These are phyloP conservation scores for Hyphodiscus hymeniophilus DNA, from an alignment of 495 filamentous ascomycete species.

Conservation along the genomic window DNA sequence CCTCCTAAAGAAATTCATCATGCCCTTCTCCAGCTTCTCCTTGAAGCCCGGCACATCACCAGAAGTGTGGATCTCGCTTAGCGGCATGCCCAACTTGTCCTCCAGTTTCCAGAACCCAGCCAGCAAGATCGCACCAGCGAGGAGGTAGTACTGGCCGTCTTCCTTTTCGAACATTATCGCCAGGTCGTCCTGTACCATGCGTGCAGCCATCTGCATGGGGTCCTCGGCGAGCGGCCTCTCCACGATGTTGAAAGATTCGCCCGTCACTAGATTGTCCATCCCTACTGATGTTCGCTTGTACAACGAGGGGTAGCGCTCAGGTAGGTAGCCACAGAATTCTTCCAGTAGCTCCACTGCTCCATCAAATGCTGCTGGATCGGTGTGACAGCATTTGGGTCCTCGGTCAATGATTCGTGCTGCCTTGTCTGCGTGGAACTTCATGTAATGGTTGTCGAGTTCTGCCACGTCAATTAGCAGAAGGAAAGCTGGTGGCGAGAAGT, in stretches of 20 bases:
- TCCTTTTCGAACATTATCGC: conserved; percentile 76
- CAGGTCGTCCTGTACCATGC: conserved; percentile 78
- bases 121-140: conserved; percentile 71
- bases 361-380: conserved; percentile 65
- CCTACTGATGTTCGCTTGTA: conserved; percentile 57
- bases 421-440: conserved; percentile 70
- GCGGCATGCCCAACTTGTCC: conserved; percentile 78
- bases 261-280: conserved; percentile 62
- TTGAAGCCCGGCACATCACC: conserved; percentile 73
- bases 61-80: conserved; percentile 76
- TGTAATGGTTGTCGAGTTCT: conserved; percentile 80
- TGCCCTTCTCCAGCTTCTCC: conserved; percentile 73
- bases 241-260: conserved; percentile 64
- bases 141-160: conserved; percentile 79
- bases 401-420: conserved; percentile 61
- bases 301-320: conserved; percentile 70
- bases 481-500: neutral
- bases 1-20: conserved; percentile 70
- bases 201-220: conserved; percentile 67
- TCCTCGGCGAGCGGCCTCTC: conserved; percentile 66
- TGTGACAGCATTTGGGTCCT: conserved; percentile 59
- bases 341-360: conserved; percentile 75
- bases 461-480: conserved; percentile 2
- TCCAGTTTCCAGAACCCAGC: conserved; percentile 81
- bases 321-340: conserved; percentile 67